phyloP scores from a whole-genome alignment of 106 monocot genomes.

The Acorus gramineus region DNA sequence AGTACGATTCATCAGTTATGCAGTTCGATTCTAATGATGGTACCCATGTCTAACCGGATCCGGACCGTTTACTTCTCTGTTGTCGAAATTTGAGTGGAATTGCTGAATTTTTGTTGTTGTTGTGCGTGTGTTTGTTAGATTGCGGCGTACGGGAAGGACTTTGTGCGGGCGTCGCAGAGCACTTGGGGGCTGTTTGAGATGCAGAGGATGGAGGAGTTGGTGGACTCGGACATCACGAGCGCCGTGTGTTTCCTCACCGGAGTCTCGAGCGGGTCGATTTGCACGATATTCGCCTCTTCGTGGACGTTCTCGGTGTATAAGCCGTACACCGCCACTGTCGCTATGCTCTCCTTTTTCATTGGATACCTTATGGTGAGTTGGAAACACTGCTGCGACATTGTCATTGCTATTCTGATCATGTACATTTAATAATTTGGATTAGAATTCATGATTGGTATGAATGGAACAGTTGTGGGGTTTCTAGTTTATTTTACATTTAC shows the following conservation, averaged over 20 bases:
- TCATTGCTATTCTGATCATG: too few relatives aligned
- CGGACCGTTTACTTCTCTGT: too few relatives aligned
- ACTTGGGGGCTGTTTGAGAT: constrained; percentile 85
- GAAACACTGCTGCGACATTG: not conserved
- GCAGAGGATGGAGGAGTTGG: constrained; percentile 64
- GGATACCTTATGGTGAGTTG: constrained; percentile 80
- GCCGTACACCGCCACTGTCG: constrained; percentile 75
- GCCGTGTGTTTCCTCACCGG: constrained; percentile 84
- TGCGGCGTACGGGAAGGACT: constrained; percentile 80
- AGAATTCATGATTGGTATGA: too few relatives aligned
- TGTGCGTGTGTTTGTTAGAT: constrained; percentile 26
- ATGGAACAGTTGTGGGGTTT: too few relatives aligned
- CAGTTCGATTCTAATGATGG: too few relatives aligned
- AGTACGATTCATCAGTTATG: too few relatives aligned
- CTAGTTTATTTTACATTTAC: too few relatives aligned
- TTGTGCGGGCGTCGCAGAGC: constrained; percentile 86
- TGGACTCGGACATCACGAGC: constrained; percentile 93
- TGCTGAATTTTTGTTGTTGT: too few relatives aligned
- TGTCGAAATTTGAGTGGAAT: too few relatives aligned
- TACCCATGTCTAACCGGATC: too few relatives aligned
- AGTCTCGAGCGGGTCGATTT: constrained; percentile 68
- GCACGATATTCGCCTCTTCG: constrained; percentile 66
- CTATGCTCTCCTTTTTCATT: constrained; percentile 83
- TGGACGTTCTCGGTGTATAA: constrained; percentile 57
- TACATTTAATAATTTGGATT: too few relatives aligned